These are phyloP conservation scores for Diplodia scrobiculata DNA, from an alignment of 2,329 filamentous ascomycete genomes.

Conservation along the genomic window DNA sequence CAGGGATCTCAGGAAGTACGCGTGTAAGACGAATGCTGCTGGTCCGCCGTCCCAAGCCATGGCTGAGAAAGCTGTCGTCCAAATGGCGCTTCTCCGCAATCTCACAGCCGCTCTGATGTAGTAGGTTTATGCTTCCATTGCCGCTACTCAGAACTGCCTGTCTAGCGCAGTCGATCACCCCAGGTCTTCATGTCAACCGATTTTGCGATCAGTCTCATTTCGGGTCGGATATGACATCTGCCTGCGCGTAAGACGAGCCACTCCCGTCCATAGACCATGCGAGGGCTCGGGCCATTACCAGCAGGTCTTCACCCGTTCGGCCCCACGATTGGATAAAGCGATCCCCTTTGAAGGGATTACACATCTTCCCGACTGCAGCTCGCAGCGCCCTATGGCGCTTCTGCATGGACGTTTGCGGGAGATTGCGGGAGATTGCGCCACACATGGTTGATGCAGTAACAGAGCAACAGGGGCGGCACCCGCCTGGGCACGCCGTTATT, in stretches of 20 bases:
- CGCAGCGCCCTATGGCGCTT: background rate
- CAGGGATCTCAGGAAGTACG: slow-evolving; percentile 6
- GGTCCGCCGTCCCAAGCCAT: slow-evolving; percentile 5
- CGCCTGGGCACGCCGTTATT: background rate
- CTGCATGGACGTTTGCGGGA: slow-evolving; percentile 13
- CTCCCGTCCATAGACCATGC: background rate
- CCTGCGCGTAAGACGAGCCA: slow-evolving; percentile 20
- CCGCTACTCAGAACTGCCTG: background rate
- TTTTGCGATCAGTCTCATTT: slow-evolving; percentile 18
- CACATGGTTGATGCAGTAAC: background rate
- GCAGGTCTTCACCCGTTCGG: background rate
- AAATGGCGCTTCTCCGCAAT: slow-evolving; percentile 24
- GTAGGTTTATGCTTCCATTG: background rate
- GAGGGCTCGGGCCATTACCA: background rate
- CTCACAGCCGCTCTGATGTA: slow-evolving; percentile 1
- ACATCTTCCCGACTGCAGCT: background rate
- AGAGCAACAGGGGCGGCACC: slow-evolving; percentile 9
- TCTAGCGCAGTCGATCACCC: slow-evolving; percentile 12
- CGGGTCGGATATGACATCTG: slow-evolving; percentile 19
- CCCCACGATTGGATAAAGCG: slow-evolving; percentile 1
- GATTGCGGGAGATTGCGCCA: slow-evolving; percentile 1
- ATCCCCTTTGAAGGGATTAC: background rate
- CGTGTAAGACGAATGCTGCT: slow-evolving; percentile 14
- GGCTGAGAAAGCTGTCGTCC: slow-evolving; percentile 2
- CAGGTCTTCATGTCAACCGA: background rate